A percentile compares a stretch with the other conserved stretches of the same genome.
phyloP scores from a whole-genome alignment of 2,329 filamentous ascomycete species.

The Pseudohalonectria lignicola region DNA sequence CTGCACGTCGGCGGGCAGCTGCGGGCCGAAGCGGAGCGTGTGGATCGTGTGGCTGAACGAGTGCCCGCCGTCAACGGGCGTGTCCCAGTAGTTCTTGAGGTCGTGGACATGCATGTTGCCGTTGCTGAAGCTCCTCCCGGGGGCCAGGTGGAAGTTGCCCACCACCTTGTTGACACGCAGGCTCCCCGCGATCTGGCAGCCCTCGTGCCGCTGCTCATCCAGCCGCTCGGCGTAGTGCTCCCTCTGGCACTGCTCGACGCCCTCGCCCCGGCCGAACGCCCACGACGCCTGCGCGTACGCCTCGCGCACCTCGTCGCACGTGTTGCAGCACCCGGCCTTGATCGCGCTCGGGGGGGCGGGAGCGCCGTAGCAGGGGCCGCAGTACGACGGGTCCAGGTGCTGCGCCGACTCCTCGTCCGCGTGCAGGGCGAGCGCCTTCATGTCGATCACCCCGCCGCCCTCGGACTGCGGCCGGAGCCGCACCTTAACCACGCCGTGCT shows the following conservation, averaged over 20 bases:
- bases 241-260: slow-evolving; percentile 87
- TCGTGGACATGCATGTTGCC: slow-evolving; percentile 98
- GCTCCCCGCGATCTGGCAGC: slow-evolving; percentile 85
- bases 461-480: slow-evolving; percentile 62
- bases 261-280: slow-evolving; percentile 88
- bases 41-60: slow-evolving; percentile 87
- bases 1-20: slow-evolving; percentile 63
- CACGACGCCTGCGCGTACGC: slow-evolving; percentile 83
- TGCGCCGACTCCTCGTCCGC: slow-evolving; percentile 53
- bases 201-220: slow-evolving; percentile 79
- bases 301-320: slow-evolving; percentile 91
- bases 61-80: slow-evolving; percentile 57
- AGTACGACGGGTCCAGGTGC: slow-evolving; percentile 87
- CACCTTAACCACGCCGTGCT: slow-evolving; percentile 87
- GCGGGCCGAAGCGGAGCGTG: slow-evolving; percentile 82
- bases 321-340: slow-evolving; percentile 92
- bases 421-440: slow-evolving; percentile 60
- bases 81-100: slow-evolving; percentile 86
- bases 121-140: slow-evolving; percentile 89
- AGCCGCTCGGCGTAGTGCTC: slow-evolving; percentile 90
- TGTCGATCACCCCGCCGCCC: slow-evolving; percentile 66
- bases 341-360: slow-evolving; percentile 55
- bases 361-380: slow-evolving; percentile 87
- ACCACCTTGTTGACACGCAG: slow-evolving; percentile 97
- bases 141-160: slow-evolving; percentile 97